Evolutionary conservation across 257 asterid genomes (phyloP).

Genomic region (Petunia axillaris): DNA sequence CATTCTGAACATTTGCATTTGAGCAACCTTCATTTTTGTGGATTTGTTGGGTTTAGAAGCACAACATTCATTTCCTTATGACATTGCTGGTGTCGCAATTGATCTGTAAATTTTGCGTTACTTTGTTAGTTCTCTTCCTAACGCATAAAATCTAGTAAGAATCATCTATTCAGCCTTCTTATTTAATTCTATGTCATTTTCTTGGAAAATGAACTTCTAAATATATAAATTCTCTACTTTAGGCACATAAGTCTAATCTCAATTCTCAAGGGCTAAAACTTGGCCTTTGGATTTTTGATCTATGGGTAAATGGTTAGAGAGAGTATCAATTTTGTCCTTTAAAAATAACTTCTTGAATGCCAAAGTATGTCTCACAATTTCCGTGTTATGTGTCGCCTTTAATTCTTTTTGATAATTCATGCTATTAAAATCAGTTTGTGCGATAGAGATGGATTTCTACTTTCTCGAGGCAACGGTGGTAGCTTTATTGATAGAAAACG

Average conservation of each 20-base stretch:
- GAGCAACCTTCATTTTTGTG: background rate
- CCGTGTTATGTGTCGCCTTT: background rate
- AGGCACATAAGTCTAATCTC: background rate
- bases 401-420: background rate
- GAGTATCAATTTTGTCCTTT: background rate
- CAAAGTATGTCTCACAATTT: background rate
- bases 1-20: conserved; percentile 3
- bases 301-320: background rate
- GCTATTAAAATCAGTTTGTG: background rate
- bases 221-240: background rate
- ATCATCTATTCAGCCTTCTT: background rate
- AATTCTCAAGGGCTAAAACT: background rate
- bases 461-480: no score
- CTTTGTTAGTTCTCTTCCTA: background rate
- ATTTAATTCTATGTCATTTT: background rate
- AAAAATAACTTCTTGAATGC: background rate
- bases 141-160: background rate
- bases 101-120: background rate
- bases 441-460: background rate
- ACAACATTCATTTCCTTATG: background rate
- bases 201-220: conserved; percentile 7
- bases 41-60: background rate
- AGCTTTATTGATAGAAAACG: background rate
- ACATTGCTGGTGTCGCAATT: background rate
- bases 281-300: background rate